phyloP scores from a whole-genome alignment of 352 stramenopile genomes.

The Aphanomyces astaci region DNA sequence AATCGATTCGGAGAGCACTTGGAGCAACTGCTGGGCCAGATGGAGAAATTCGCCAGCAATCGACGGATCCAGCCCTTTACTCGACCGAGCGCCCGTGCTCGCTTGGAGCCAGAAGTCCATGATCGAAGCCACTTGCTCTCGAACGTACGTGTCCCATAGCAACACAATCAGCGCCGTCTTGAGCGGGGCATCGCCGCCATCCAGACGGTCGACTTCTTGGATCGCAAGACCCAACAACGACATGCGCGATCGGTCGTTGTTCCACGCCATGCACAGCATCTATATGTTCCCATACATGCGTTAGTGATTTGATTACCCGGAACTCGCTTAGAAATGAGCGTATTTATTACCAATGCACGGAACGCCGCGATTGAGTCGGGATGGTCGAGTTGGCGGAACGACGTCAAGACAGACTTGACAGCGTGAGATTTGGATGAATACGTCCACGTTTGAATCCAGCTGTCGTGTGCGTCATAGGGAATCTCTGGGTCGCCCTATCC shows the following conservation, averaged over 20 bases:
- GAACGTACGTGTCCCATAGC: conserved; percentile 78
- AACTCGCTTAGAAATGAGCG: too few relatives aligned
- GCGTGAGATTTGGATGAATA: neutral
- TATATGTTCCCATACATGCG: too few relatives aligned
- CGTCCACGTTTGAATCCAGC: neutral
- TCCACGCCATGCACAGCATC: conserved; percentile 67
- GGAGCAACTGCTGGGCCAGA: conserved; percentile 59
- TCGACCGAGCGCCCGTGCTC: conserved; percentile 48
- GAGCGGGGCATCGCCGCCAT: conserved; percentile 27
- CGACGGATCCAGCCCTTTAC: conserved; percentile 65
- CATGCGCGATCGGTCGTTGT: conserved; percentile 74
- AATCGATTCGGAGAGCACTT: conserved; percentile 29
- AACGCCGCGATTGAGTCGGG: conserved; percentile 59
- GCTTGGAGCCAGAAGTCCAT: conserved; percentile 80
- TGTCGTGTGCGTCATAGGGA: neutral
- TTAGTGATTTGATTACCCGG: too few relatives aligned
- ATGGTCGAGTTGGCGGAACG: conserved; percentile 55
- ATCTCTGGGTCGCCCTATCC: neutral
- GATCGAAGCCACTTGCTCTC: conserved; percentile 68
- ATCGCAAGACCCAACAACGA: conserved; percentile 71
- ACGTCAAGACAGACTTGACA: conserved; percentile 31
- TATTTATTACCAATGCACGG: conserved; percentile 35
- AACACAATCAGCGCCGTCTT: conserved; percentile 56
- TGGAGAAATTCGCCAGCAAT: conserved; percentile 67
- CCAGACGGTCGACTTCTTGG: conserved; percentile 47